These are phyloP conservation scores for Suillus paluster DNA, from an alignment of 768 basidiomycete genomes.

Conservation along the genomic window DNA sequence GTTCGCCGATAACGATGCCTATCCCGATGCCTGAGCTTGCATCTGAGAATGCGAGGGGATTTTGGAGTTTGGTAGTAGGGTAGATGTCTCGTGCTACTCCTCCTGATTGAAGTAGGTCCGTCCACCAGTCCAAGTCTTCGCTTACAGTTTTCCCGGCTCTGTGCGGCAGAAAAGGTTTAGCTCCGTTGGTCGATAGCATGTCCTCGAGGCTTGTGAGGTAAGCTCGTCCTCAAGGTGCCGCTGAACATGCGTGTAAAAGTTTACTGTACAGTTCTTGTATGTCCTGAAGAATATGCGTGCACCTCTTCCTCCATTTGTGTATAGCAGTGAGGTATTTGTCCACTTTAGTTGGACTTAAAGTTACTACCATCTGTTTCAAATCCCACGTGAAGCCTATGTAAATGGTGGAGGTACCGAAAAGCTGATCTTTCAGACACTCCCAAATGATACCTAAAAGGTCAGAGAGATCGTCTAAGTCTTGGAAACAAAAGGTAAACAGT, in stretches of 20 bases:
- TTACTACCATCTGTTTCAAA: slow-evolving; percentile 25
- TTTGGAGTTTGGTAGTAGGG: slow-evolving; percentile 23
- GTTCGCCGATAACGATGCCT: slow-evolving; percentile 32
- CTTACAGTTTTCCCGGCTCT: slow-evolving; percentile 12
- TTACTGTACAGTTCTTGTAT: slow-evolving; percentile 45
- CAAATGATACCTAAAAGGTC: slow-evolving; percentile 33
- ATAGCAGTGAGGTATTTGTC: slow-evolving; percentile 35
- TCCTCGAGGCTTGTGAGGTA: slow-evolving; percentile 42
- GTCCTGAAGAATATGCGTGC: slow-evolving; percentile 36
- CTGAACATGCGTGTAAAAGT: slow-evolving; percentile 38
- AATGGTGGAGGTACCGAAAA: slow-evolving; percentile 21
- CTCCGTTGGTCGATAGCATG: too few species aligned
- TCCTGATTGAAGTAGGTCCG: slow-evolving; percentile 14
- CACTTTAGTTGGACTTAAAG: slow-evolving; percentile 26
- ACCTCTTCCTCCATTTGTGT: slow-evolving; percentile 22
- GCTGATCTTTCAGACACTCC: slow-evolving; percentile 32
- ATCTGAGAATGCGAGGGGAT: slow-evolving; percentile 46
- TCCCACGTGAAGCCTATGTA: slow-evolving; percentile 42
- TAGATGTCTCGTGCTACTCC: slow-evolving; percentile 29
- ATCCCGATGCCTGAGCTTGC: slow-evolving; percentile 43
- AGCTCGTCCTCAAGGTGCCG: slow-evolving; percentile 39
- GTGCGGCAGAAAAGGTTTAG: slow-evolving; percentile 34
- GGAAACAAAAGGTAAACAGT: slow-evolving; percentile 25
- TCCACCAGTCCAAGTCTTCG: slow-evolving; percentile 8
- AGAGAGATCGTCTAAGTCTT: slow-evolving; percentile 43